Evolutionary conservation across 768 basidiomycete species (phyloP).

Genomic region (Tricholoma saponaceum): DNA sequence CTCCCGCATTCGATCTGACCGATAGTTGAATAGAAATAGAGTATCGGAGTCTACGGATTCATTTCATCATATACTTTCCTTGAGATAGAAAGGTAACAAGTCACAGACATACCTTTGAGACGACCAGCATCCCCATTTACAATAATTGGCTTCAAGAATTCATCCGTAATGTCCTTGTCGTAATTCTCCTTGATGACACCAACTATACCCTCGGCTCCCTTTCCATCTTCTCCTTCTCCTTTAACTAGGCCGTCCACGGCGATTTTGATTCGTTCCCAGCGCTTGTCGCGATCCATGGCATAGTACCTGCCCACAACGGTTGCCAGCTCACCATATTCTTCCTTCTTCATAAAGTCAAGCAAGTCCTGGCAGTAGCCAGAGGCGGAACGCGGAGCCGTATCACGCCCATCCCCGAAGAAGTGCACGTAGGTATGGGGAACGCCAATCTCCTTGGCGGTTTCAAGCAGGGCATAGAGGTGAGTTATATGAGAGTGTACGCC

Average conservation of each 20-base stretch:
- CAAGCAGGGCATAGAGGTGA: constrained; percentile 87
- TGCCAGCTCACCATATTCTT: constrained; percentile 75
- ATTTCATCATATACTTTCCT: background rate
- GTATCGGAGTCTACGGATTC: constrained; percentile 68
- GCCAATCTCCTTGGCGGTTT: constrained; percentile 81
- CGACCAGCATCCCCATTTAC: constrained; percentile 75
- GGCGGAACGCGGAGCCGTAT: constrained; percentile 86
- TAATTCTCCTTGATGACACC: constrained; percentile 65
- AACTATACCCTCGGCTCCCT: constrained; percentile 41
- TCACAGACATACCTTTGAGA: constrained; percentile 61
- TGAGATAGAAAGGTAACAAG: background rate
- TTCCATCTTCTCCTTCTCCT: constrained; percentile 55
- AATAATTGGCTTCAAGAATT: constrained; percentile 95
- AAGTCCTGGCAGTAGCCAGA: constrained; percentile 75
- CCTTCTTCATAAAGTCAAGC: constrained; percentile 71
- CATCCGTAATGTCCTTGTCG: constrained; percentile 83
- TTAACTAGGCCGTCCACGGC: constrained; percentile 82
- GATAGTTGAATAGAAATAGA: constrained; percentile 95
- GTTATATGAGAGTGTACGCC: constrained; percentile 96
- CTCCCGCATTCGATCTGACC: constrained; percentile 95
- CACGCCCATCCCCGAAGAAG: constrained; percentile 93
- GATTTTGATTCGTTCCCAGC: constrained; percentile 91
- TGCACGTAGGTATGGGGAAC: constrained; percentile 88
- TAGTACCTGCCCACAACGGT: constrained; percentile 91
- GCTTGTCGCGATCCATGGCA: constrained; percentile 95